phyloP scores from a whole-genome alignment of 139 green algal genomes.

The Tetraselmis striata region DNA sequence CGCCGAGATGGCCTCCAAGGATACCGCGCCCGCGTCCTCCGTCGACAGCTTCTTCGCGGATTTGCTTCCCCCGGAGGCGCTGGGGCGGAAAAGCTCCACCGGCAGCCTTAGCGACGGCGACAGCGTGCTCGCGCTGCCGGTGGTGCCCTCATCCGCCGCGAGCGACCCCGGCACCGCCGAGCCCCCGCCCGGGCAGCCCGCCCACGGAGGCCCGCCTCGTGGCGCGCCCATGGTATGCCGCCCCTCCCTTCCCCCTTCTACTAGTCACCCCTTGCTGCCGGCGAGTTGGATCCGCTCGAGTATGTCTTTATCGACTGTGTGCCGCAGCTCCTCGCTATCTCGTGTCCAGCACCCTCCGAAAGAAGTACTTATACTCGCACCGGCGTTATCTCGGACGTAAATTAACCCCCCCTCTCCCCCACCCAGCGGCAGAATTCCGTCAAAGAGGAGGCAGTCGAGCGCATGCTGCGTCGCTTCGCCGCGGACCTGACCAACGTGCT shows the following conservation, averaged over 20 bases:
- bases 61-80: background rate
- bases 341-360: too few species aligned
- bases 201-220: too few species aligned
- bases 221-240: background rate
- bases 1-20: background rate
- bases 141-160: background rate
- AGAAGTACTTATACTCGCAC: too few species aligned
- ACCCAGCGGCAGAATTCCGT: background rate
- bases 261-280: too few species aligned
- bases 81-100: background rate
- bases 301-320: too few species aligned
- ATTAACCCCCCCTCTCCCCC: too few species aligned
- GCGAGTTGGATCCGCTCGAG: too few species aligned
- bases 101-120: background rate
- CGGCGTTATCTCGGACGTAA: too few species aligned
- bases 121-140: background rate
- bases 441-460: constrained; percentile 12
- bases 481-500: constrained; percentile 26
- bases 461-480: constrained; percentile 24
- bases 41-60: background rate
- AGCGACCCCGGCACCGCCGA: background rate
- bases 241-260: too few species aligned
- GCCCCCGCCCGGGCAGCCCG: too few species aligned
- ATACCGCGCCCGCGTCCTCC: background rate
- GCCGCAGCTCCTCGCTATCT: too few species aligned